Base-by-base conservation (phyloP, 495 filamentous ascomycete genomes). In the Neurospora discreta region DNA sequence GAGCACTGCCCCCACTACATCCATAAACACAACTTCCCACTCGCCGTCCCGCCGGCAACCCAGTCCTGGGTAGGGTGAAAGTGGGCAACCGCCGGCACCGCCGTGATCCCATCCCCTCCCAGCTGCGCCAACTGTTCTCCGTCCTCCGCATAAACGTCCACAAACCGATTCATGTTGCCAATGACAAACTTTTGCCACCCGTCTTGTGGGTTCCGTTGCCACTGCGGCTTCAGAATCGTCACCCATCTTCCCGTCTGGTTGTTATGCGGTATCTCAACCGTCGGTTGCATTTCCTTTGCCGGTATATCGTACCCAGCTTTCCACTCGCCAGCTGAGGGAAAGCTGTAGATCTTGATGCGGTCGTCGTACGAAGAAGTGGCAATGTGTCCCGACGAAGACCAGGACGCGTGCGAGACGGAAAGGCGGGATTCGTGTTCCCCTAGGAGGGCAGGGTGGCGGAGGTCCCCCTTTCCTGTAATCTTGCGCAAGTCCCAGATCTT, bases 161-260 rank as follows among this genome's bases (percentile, higher is more conserved):
- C 92, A 74, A 97, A 98, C 23, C 95, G 89, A 78, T 97, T 97
- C 95, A 98, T 98, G 78, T 97, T 98, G 1, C 92, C 96, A 72
- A 99, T 95, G 60, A 89, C 93, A 80, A 98, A 93, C 68, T 92
- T 91, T 70, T 97, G 90, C 7, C 93, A 87, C 33, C 88, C 89
- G 68, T 94, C 91, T 43, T 85, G 83, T 0, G 95, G 95, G 69
- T 86, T 87, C 23, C 85, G 79, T 80, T 98, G 96, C 95, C 95
- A 99, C 74, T 97, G 93, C 5, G 95, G 90, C 69, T 94, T 93
- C 9, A 99, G 84, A 72, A 96, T 97, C 18, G 82, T 86, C 2
- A 90, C 87, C 88, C 88, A 90, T 8, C 84, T 86, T 0, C 95
- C 95, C 0, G 96, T 98, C 83, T 99, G 96, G 78, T 97, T 98